Evolutionary conservation across 2,329 filamentous ascomycete species (phyloP).

Genomic region (Alternaria sp.): DNA sequence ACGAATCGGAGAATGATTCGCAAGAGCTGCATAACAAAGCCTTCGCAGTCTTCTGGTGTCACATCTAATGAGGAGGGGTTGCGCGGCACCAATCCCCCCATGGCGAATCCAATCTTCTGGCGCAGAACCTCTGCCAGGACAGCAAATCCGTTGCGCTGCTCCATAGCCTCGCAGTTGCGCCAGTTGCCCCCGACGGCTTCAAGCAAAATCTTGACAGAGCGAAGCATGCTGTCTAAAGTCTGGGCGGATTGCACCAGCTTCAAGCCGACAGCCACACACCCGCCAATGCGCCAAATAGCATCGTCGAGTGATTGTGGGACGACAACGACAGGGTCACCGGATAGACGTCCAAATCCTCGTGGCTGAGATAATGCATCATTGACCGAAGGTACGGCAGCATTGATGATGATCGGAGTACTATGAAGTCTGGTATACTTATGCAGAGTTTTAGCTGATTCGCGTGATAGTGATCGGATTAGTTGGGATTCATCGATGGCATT

Average conservation of each 20-base stretch:
- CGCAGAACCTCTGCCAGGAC: conserved; percentile 83
- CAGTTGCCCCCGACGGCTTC: conserved; percentile 88
- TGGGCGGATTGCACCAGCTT: conserved; percentile 81
- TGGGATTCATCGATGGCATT: conserved; percentile 75
- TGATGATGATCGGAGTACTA: conserved; percentile 81
- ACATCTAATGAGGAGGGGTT: conserved; percentile 46
- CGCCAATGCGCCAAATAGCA: conserved; percentile 89
- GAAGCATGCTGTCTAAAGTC: conserved; percentile 72
- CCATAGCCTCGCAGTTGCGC: conserved; percentile 98
- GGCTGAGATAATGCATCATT: conserved; percentile 85
- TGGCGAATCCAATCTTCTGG: conserved; percentile 72
- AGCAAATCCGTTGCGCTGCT: conserved; percentile 91
- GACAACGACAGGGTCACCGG: conserved; percentile 81
- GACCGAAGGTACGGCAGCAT: conserved; percentile 83
- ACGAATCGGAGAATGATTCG: conserved; percentile 83
- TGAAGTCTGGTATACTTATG: conserved; percentile 73
- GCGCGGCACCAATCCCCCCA: conserved; percentile 57
- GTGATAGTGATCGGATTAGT: conserved; percentile 77
- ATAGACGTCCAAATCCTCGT: conserved; percentile 81
- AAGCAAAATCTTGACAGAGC: conserved; percentile 83
- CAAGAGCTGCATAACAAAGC: conserved; percentile 67
- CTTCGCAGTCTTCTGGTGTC: conserved; percentile 53
- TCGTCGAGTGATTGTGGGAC: conserved; percentile 88
- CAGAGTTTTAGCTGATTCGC: conserved; percentile 70
- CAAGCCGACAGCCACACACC: conserved; percentile 83